phyloP scores from a whole-genome alignment of 345 rosid species.

The Brassica nigra region DNA sequence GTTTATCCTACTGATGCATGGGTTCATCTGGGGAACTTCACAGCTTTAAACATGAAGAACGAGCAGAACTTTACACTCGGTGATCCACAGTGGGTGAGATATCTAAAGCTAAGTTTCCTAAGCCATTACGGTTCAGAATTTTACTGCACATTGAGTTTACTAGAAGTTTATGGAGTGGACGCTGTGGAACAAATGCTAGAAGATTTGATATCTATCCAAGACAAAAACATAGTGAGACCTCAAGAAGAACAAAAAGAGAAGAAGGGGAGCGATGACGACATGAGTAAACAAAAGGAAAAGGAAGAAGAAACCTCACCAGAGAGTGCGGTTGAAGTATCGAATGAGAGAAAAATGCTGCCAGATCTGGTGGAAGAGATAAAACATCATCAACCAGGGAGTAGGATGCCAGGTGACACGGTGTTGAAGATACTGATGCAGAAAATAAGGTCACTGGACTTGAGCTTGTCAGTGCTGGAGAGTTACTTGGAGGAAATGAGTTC shows the following conservation, averaged over 20 bases:
- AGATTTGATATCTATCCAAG: conserved; percentile 79
- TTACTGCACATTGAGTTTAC: conserved; percentile 82
- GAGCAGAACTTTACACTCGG: conserved; percentile 66
- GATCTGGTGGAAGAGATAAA: conserved; percentile 70
- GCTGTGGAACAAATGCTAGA: conserved; percentile 93
- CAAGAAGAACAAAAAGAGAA: conserved; percentile 44
- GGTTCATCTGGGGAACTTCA: conserved; percentile 81
- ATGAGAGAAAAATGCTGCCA: conserved; percentile 35
- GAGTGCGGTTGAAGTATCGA: conserved; percentile 31
- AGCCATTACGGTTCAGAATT: conserved; percentile 90
- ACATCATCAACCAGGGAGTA: conserved; percentile 75
- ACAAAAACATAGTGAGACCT: conserved; percentile 32
- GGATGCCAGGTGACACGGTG: conserved; percentile 90
- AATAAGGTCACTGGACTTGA: conserved; percentile 76
- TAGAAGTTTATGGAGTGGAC: conserved; percentile 92
- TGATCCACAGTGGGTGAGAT: conserved; percentile 87
- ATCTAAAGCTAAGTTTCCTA: conserved; percentile 70
- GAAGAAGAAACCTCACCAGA: conserved; percentile 48
- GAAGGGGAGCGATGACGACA: conserved; percentile 42
- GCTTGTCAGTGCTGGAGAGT: conserved; percentile 78
- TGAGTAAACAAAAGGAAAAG: conserved; percentile 34
- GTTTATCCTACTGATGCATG: conserved; percentile 82
- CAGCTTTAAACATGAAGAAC: conserved; percentile 79
- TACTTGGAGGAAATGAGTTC: conserved; percentile 81
- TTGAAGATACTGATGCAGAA: conserved; percentile 93